Percentiles rank a stretch among this genome's conserved stretches.
Conservation (phyloP, 2,329 filamentous ascomycete species). For the Triangularia verruculosa region DNA sequence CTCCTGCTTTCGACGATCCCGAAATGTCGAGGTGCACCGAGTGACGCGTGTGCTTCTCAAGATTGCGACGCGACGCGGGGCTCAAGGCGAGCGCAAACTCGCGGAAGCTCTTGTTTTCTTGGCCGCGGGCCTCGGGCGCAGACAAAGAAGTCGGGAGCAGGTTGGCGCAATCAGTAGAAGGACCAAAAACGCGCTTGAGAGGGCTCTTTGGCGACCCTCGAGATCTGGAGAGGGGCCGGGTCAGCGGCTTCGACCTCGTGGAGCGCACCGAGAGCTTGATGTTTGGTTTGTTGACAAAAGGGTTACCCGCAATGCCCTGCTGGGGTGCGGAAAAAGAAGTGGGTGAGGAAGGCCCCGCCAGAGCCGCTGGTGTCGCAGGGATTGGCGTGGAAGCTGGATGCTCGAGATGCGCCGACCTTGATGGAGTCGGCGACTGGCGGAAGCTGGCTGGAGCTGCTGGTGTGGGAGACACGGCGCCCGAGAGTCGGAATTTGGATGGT, state of each 20-base stretch:
- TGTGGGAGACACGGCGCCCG: conserved; percentile 42
- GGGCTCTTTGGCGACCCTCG: conserved; percentile 79
- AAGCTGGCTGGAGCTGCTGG: conserved; percentile 52
- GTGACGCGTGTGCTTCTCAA: conserved; percentile 51
- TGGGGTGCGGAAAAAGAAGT: conserved; percentile 35
- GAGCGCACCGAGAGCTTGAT: conserved; percentile 65
- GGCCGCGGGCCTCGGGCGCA: conserved; percentile 40
- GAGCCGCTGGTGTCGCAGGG: conserved; percentile 22
- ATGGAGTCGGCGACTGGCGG: conserved; percentile 56
- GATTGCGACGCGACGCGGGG: conserved; percentile 42
- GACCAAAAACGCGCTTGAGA: conserved; percentile 70
- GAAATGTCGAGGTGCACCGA: conserved; percentile 58
- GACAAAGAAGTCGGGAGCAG: conserved; percentile 51
- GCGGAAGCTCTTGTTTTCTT: conserved; percentile 41
- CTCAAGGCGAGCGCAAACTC: conserved; percentile 35
- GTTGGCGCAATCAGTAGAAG: conserved; percentile 70
- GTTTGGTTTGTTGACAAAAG: conserved; percentile 56
- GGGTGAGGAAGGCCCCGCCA: conserved; percentile 28
- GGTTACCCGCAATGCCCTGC: conserved; percentile 55
- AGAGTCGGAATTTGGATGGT: conserved; percentile 81
- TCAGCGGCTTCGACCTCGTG: conserved; percentile 57
- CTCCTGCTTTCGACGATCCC: conserved; percentile 49
- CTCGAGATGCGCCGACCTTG: conserved; percentile 49
- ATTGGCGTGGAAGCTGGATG: conserved; percentile 30
- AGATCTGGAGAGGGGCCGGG: conserved; percentile 55